Evolutionary conservation across 257 asterid species (phyloP), one percentile per base, ranked within the genome.

Genomic region (Forsythia viridissima): DNA sequence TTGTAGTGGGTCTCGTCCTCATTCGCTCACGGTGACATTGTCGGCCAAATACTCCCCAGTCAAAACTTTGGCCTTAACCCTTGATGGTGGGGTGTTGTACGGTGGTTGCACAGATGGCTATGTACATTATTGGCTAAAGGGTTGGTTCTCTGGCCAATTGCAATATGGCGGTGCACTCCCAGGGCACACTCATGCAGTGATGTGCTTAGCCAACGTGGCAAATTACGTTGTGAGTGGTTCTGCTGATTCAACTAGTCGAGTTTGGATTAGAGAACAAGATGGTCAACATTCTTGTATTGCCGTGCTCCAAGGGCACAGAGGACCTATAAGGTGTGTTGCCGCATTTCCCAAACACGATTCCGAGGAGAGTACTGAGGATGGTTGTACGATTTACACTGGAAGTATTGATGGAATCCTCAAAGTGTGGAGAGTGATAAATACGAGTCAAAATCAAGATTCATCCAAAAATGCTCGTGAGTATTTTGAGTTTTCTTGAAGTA

Each of bases 61-160:
- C n/a, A 93, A 91, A 71, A 69, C 99, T 48, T 83, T 94, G 5
- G 85, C 94, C 39, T 52, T 94, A 9, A 79, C 96, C 5, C 0
- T 82, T 18, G 96, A 91, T 41, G 96, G 96, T 0, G 86, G 80
- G 70, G 91, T 94, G 2, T 87, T 94, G 2, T 94, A 94, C 74
- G 98, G 97, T 15, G 99, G 98, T 0, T 94, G 99, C 85, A 93
- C 89, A 15, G 99, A 94, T 63, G 99, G 99, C 34, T 94, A 94
- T 82, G 84, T 94, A 4, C 98, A 94, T 55, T 94, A 90, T 74
- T 94, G 98, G 99, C 79, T 90, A 0, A 91, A 89, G 80, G 97
- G 93, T 11, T 93, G 97, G 99, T 90, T 93, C 68, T 93, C 97
- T 1, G 97, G 99, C 8, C 99, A 94, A 69, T 65, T 93, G 51